These are phyloP conservation scores for Globisporangium carolinianum DNA, from an alignment of 352 stramenopile species.

Conservation along the genomic window DNA sequence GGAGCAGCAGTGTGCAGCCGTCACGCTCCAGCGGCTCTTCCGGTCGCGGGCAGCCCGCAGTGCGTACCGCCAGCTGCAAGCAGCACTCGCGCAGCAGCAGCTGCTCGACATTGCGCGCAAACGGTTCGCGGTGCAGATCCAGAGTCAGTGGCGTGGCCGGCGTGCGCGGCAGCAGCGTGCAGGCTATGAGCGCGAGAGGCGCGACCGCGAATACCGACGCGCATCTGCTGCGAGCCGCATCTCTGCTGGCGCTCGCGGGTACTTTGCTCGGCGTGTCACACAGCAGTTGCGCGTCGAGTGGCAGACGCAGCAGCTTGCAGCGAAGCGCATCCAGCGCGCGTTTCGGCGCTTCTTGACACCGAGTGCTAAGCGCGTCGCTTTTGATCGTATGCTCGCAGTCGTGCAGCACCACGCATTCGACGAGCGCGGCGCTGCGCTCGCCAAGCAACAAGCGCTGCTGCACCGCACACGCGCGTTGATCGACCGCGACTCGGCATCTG, in stretches of 20 bases:
- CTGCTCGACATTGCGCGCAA: conserved; percentile 26
- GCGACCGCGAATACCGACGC: conserved; percentile 22
- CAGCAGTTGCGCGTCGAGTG: conserved; percentile 24
- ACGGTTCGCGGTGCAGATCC: conserved; percentile 40
- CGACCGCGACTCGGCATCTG: conserved; percentile 66
- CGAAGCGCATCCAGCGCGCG: conserved; percentile 40
- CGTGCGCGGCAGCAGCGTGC: conserved; percentile 26
- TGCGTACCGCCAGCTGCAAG: conserved; percentile 39
- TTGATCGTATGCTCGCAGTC: conserved; percentile 40
- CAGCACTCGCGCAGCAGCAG: conserved; percentile 37
- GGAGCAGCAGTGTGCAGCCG: conserved; percentile 45
- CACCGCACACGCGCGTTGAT: conserved; percentile 35
- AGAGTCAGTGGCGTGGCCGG: conserved; percentile 63
- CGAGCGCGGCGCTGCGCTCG: conserved; percentile 33
- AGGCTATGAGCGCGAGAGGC: conserved; percentile 22
- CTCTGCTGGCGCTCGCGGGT: conserved; percentile 54
- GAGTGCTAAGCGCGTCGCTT: conserved; percentile 28
- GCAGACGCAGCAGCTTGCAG: conserved; percentile 31
- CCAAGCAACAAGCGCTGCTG: conserved; percentile 41
- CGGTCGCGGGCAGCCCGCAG: conserved; percentile 45
- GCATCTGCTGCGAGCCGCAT: conserved; percentile 51
- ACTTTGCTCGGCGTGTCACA: conserved; percentile 43
- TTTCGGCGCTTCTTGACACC: conserved; percentile 44
- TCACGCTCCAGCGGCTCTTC: conserved; percentile 51
- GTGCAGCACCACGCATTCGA: conserved; percentile 42